Conservation (phyloP, 352 stramenopile species). For the Phytophthora pini region DNA sequence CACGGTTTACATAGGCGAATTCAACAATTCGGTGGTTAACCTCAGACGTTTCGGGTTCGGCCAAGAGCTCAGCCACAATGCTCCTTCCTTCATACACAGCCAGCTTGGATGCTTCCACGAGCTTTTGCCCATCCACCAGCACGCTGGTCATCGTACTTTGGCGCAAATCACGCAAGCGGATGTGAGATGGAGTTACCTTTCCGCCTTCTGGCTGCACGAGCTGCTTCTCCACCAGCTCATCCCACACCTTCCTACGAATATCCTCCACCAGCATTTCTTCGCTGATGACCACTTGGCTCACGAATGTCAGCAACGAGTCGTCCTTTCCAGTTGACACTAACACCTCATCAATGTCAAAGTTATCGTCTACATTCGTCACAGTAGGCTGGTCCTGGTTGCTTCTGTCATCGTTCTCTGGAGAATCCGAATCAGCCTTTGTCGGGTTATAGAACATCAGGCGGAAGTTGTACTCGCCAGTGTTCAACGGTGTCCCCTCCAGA, state of each 20-base stretch:
- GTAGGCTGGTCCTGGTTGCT: conserved; percentile 36
- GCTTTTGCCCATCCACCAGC: conserved; percentile 62
- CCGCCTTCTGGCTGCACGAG: conserved; percentile 33
- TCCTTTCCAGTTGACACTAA: conserved; percentile 56
- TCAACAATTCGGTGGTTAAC: conserved; percentile 66
- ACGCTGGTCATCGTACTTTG: conserved; percentile 75
- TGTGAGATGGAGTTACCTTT: conserved; percentile 39
- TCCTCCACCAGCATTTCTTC: conserved; percentile 80
- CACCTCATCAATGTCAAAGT: conserved; percentile 73
- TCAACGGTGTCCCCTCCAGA: conserved; percentile 69
- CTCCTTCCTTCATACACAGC: conserved; percentile 81
- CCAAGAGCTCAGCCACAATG: conserved; percentile 78
- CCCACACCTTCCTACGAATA: conserved; percentile 62
- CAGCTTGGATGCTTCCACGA: conserved; percentile 72
- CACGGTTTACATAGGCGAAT: conserved; percentile 74
- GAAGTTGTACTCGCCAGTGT: conserved; percentile 81
- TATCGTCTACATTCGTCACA: conserved; percentile 27
- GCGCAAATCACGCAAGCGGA: conserved; percentile 74
- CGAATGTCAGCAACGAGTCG: conserved; percentile 59
- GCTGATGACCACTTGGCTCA: conserved; percentile 74
- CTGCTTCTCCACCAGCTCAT: conserved; percentile 53
- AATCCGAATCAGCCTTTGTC: neutral
- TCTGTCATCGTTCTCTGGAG: conserved; percentile 11
- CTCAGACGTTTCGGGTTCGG: conserved; percentile 50
- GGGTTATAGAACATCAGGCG: conserved; percentile 67